Percentiles rank a stretch among this genome's conserved stretches.
Conservation (phyloP, 176 grass and related monocot genomes). For the Musa acuminata region DNA sequence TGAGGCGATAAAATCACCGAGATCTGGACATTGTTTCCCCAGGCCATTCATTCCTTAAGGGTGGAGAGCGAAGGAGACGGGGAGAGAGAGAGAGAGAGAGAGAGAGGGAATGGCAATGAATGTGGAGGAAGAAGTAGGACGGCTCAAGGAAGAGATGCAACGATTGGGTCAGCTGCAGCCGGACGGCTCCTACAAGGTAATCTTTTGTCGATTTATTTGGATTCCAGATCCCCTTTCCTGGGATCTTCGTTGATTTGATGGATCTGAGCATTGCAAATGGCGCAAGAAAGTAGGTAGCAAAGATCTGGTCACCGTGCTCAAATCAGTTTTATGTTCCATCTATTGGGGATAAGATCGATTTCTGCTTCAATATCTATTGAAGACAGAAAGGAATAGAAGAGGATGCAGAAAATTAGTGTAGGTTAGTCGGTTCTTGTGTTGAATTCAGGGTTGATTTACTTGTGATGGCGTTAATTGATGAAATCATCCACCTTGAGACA, state of each 20-base stretch:
- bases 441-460: too few relatives aligned
- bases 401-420: too few relatives aligned
- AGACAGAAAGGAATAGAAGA: background rate
- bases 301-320: background rate
- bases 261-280: background rate
- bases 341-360: background rate
- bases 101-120: constrained; percentile 42
- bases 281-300: background rate
- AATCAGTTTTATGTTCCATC: background rate
- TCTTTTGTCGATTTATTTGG: background rate
- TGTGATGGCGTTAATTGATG: too few relatives aligned
- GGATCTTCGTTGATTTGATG: background rate
- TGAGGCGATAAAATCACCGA: background rate
- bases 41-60: background rate
- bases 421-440: too few relatives aligned
- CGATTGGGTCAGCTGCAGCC: constrained; percentile 65
- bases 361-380: background rate
- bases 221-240: background rate
- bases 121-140: constrained; percentile 88
- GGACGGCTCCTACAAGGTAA: constrained; percentile 84
- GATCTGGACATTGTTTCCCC: background rate
- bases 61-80: background rate
- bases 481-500: too few relatives aligned
- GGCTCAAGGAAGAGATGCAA: constrained; percentile 88
- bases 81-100: constrained; percentile 5